Conservation (phyloP, 805 yeast species). For the Candida ponderosae region DNA sequence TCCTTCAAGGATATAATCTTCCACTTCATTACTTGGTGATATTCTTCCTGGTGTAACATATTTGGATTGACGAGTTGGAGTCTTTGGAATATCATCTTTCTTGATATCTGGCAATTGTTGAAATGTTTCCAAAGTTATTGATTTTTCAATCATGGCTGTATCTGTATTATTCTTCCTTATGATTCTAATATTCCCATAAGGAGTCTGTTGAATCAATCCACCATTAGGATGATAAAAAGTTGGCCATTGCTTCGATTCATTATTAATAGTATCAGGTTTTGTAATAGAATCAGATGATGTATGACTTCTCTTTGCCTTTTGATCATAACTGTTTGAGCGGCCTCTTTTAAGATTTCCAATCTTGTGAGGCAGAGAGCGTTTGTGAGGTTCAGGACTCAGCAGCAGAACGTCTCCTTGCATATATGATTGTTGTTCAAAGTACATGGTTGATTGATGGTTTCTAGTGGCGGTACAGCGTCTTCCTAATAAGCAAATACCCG, state of each 20-base stretch:
- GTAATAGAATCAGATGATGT: too few species aligned
- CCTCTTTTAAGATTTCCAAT: too few species aligned
- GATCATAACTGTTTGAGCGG: too few species aligned
- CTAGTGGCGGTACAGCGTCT: too few species aligned
- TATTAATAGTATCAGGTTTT: background rate
- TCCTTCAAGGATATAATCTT: conserved; percentile 20
- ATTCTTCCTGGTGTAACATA: too few species aligned
- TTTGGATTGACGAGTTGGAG: background rate
- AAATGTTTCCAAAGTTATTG: conserved; percentile 7
- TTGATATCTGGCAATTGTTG: background rate
- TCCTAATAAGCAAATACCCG: too few species aligned
- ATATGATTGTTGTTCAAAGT: too few species aligned
- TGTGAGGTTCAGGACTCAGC: too few species aligned
- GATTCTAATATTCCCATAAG: conserved; percentile 16
- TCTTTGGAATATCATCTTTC: background rate
- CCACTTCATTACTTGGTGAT: conserved; percentile 18
- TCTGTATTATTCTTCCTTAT: conserved; percentile 11
- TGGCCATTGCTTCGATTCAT: conserved; percentile 12
- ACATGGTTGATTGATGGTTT: too few species aligned
- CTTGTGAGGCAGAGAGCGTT: too few species aligned
- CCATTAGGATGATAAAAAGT: conserved; percentile 16
- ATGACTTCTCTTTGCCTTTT: too few species aligned
- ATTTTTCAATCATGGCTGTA: conserved; percentile 12
- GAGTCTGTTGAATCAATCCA: conserved; percentile 17
- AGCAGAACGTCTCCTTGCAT: too few species aligned